phyloP scores from a whole-genome alignment of 805 yeast species.

The Pichia exigua region DNA sequence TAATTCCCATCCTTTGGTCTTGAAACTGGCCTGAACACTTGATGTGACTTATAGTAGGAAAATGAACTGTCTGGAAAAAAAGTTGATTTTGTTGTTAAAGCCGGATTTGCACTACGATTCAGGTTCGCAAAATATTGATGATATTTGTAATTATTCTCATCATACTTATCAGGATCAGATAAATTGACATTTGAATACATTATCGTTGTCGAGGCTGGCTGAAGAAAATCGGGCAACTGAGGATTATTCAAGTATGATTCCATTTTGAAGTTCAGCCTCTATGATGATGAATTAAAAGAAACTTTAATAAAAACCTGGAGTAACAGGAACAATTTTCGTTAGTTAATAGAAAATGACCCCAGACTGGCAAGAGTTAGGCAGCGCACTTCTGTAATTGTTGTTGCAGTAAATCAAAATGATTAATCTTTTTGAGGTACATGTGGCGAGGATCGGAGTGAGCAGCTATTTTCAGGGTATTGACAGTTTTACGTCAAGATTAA shows the following conservation, averaged over 20 bases:
- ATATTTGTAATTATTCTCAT: conserved; percentile 12
- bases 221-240: conserved; percentile 19
- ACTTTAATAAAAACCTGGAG: no score
- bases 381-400: no score
- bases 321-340: no score
- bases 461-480: no score
- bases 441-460: no score
- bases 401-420: no score
- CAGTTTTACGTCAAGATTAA: no score
- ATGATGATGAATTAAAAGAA: no score
- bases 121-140: conserved; percentile 19
- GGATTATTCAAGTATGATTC: conserved; percentile 17
- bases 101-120: background rate
- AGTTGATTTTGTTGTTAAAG: background rate
- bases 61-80: conserved; percentile 2
- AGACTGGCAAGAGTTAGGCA: no score
- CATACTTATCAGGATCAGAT: conserved; percentile 1
- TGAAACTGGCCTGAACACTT: conserved; percentile 9
- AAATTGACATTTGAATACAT: conserved; percentile 8
- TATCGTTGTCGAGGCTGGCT: conserved; percentile 15
- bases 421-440: no score
- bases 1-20: background rate
- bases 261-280: conserved; percentile 6
- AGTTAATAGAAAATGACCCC: no score
- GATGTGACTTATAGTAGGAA: conserved; percentile 7